phyloP scores from a whole-genome alignment of 1,284 basidiomycete genomes.

The Ceratobasidium theobromae region DNA sequence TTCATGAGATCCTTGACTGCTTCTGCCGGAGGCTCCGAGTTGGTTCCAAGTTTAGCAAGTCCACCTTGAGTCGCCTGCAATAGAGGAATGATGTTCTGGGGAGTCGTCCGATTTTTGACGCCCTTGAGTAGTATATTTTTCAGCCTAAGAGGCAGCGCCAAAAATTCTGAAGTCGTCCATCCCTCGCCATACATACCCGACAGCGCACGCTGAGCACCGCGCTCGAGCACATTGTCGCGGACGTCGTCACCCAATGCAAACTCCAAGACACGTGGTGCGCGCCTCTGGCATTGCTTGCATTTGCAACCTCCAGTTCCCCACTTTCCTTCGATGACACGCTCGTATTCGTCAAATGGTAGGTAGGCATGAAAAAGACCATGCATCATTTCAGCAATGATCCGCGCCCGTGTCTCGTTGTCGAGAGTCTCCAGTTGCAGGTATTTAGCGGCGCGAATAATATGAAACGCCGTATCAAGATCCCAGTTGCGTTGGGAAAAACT shows the following conservation, averaged over 20 bases:
- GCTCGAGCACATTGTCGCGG: conserved; percentile 66
- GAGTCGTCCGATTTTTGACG: conserved; percentile 64
- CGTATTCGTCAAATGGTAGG: conserved; percentile 73
- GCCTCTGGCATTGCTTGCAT: conserved; percentile 75
- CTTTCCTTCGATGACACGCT: conserved; percentile 64
- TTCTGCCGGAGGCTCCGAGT: conserved; percentile 47
- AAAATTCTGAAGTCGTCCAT: conserved; percentile 77
- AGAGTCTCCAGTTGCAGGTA: conserved; percentile 82
- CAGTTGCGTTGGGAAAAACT: conserved; percentile 90
- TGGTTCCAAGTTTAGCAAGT: conserved; percentile 45
- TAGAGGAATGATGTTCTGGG: conserved; percentile 64
- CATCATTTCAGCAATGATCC: conserved; percentile 82
- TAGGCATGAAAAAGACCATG: conserved; percentile 85
- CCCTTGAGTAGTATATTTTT: conserved; percentile 70
- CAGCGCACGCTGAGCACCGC: conserved; percentile 70
- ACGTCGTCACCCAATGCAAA: conserved; percentile 77
- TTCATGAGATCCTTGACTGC: conserved; percentile 64
- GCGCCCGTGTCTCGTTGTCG: conserved; percentile 75
- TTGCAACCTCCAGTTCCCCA: conserved; percentile 79
- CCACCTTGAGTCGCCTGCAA: conserved; percentile 68
- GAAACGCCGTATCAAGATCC: conserved; percentile 88
- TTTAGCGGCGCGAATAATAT: conserved; percentile 80
- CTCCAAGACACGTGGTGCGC: conserved; percentile 77
- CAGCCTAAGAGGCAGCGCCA: conserved; percentile 62
- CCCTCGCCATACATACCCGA: conserved; percentile 81